Base-by-base conservation (phyloP, 768 basidiomycete species). In the Kwoniella sp. region DNA sequence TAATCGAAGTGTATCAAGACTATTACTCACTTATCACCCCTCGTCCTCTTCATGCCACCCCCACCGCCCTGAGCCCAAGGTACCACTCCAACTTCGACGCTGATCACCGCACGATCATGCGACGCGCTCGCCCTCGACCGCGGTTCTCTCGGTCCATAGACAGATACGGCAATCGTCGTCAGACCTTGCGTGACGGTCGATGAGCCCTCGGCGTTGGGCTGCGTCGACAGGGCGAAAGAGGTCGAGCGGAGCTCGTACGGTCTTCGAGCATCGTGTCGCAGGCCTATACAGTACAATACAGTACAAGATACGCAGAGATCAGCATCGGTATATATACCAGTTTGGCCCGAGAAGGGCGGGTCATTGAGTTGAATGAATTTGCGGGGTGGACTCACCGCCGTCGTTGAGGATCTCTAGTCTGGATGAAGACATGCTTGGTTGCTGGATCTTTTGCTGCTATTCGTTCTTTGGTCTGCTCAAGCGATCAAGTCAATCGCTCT, bases 81-180 rank as follows among this genome's bases (percentile, higher is more conserved):
- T 4, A 90, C 90, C 13, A 95, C 86, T 28, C 85, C 87, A 37
- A 96, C 88, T 74, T 96, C 93, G 23, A 99, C 93, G 67, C 89
- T 91, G 78, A 99, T 85, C 60, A 86, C 87, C 23, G 92, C 95
- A 38, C 90, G 87, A 82, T 98, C 92, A 73, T 94, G 91, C 31
- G 90, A 83, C 2, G 89, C 89, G 57, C 90, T 87, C 0, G 89
- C 89, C 55, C 92, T 85, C 81, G 87, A 84, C 77, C 87, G 90
- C 1, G 91, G 89, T 81, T 99, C 96, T 69, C 92, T 83, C 0
- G 96, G 96, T 0, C 96, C 96, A 80, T 91, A 91, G 0, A 98
- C 92, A 56, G 90, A 88, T 22, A 90, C 90, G 17, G 88, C 83
- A 8, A 96, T 92, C 64, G 90, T 87, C 0, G 96, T 97, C 31